Conservation (phyloP, 768 basidiomycete genomes). For the Gymnopilus dilepis region DNA sequence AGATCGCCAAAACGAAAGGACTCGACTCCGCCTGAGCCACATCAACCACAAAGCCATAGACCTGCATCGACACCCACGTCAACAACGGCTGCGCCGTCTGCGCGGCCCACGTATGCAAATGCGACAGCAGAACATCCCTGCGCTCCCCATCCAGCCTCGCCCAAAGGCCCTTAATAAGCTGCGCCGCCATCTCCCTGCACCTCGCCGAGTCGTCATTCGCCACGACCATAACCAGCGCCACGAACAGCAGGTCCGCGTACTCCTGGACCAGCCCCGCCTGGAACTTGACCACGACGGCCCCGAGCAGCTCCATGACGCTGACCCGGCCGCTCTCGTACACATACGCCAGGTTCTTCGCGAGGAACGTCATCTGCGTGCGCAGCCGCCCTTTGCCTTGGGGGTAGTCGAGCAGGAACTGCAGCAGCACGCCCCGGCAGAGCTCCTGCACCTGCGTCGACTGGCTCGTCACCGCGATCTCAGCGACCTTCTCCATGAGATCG, state of each 20-base stretch:
- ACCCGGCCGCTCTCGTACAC: conserved; percentile 87
- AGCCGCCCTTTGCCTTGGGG: conserved; percentile 94
- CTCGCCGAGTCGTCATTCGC: conserved; percentile 93
- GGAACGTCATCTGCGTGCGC: conserved; percentile 85
- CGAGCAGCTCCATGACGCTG: conserved; percentile 94
- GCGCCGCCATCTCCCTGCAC: conserved; percentile 88
- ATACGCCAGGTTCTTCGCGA: conserved; percentile 92
- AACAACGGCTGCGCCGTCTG: conserved; percentile 66
- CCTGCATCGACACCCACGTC: conserved; percentile 75
- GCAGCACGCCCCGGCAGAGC: conserved; percentile 82
- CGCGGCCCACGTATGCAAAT: conserved; percentile 80
- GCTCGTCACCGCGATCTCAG: conserved; percentile 91
- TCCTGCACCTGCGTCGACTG: conserved; percentile 93
- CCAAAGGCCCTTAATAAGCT: conserved; percentile 80
- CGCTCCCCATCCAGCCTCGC: conserved; percentile 65
- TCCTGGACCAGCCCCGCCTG: conserved; percentile 73
- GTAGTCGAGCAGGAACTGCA: conserved; percentile 96
- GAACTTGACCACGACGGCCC: conserved; percentile 85
- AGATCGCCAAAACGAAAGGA: conserved; percentile 51
- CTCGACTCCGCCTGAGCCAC: conserved; percentile 53
- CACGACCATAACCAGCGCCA: conserved; percentile 88
- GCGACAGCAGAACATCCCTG: conserved; percentile 61
- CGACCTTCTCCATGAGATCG: conserved; percentile 93
- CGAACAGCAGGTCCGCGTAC: conserved; percentile 87
- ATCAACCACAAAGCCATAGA: conserved; percentile 84